These are phyloP conservation scores for Syncephalastrum contaminatum DNA, from an alignment of 371 early-diverging fungal genomes.

Conservation along the genomic window DNA sequence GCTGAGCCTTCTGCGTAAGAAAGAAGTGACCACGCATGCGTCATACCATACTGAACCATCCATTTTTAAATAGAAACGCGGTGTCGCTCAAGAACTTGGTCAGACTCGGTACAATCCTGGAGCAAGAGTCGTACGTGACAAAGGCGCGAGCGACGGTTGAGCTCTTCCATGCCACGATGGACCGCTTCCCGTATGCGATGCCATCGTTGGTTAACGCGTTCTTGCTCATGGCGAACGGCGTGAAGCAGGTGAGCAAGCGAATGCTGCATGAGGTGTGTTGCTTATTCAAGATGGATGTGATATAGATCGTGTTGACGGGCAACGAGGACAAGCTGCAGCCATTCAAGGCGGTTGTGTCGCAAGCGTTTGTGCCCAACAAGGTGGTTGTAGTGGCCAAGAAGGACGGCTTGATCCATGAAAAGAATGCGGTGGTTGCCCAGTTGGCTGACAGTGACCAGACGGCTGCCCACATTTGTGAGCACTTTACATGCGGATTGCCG, in stretches of 20 bases:
- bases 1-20: slow-evolving; percentile 63
- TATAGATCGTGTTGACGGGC: slow-evolving; percentile 44
- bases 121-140: slow-evolving; percentile 18
- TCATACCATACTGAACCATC: not conserved
- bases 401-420: slow-evolving; percentile 24
- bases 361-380: slow-evolving; percentile 45
- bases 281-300: not conserved
- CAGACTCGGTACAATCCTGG: slow-evolving; percentile 36
- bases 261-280: not conserved
- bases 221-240: slow-evolving; percentile 34
- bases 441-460: slow-evolving; percentile 14
- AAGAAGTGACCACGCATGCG: not conserved
- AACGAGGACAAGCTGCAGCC: slow-evolving; percentile 12
- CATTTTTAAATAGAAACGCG: slow-evolving; percentile 29
- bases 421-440: slow-evolving; percentile 26
- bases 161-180: slow-evolving; percentile 27
- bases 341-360: slow-evolving; percentile 23
- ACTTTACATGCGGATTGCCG: slow-evolving; percentile 51
- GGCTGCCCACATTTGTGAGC: slow-evolving; percentile 43
- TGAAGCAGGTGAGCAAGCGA: slow-evolving; percentile 37
- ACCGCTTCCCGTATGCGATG: slow-evolving; percentile 38
- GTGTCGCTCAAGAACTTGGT: slow-evolving; percentile 42
- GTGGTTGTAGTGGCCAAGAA: slow-evolving; percentile 25
- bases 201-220: slow-evolving; percentile 39
- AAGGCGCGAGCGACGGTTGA: slow-evolving; percentile 33